These are phyloP conservation scores for Penicillium sp. DNA, from an alignment of 2,329 filamentous ascomycete species.

Conservation along the genomic window DNA sequence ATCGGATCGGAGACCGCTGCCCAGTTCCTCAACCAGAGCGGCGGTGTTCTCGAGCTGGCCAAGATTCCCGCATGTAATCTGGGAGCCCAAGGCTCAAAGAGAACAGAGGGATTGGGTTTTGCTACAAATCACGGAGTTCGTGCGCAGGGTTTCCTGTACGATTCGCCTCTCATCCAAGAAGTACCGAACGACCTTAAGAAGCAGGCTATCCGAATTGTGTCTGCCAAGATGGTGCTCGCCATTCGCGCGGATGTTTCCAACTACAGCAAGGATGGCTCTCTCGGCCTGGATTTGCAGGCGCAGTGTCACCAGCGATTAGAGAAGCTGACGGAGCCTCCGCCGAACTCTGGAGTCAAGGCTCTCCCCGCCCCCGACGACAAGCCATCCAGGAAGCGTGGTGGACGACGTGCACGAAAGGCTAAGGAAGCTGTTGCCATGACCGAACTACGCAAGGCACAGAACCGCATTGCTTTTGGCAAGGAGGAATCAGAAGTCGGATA, in stretches of 20 bases:
- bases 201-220: constrained; percentile 91
- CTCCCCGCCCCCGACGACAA: constrained; percentile 94
- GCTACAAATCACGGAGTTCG: constrained; percentile 88
- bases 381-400: constrained; percentile 85
- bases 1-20: constrained; percentile 91
- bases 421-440: constrained; percentile 98
- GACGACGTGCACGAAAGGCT: constrained; percentile 80
- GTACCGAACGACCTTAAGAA: constrained; percentile 83
- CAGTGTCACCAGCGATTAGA: constrained; percentile 81
- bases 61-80: constrained; percentile 94
- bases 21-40: constrained; percentile 91
- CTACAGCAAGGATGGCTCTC: constrained; percentile 71
- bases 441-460: constrained; percentile 90
- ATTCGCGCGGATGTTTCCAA: constrained; percentile 85
- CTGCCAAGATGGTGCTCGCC: constrained; percentile 88
- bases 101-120: constrained; percentile 71
- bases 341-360: constrained; percentile 80
- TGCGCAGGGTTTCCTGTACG: constrained; percentile 88
- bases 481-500: constrained; percentile 93
- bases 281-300: constrained; percentile 74
- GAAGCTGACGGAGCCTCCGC: constrained; percentile 85
- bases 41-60: constrained; percentile 79
- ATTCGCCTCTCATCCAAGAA: constrained; percentile 80
- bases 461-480: constrained; percentile 90
- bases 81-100: constrained; percentile 83